phyloP scores from a whole-genome alignment of 768 basidiomycete species.

The Russula foetens region DNA sequence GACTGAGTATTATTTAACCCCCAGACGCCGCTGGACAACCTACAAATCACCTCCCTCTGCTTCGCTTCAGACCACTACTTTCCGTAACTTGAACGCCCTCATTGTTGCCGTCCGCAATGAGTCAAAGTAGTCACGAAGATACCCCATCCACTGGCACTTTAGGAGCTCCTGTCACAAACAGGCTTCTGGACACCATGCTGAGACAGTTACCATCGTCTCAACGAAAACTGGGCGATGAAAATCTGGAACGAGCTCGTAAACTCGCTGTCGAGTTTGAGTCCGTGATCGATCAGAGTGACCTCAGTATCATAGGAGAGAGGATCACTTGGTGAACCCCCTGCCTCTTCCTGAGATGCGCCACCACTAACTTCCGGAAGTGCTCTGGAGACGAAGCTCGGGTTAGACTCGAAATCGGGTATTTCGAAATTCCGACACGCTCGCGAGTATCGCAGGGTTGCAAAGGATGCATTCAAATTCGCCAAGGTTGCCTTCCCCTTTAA shows the following conservation, averaged over 20 bases:
- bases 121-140: background rate
- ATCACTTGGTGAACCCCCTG: background rate
- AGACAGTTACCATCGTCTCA: background rate
- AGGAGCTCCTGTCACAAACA: background rate
- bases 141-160: too few species aligned
- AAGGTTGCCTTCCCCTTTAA: background rate
- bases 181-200: background rate
- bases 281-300: background rate
- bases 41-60: background rate
- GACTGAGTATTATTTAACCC: background rate
- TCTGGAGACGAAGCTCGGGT: background rate
- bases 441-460: background rate
- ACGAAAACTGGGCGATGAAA: background rate
- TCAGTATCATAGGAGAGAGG: background rate
- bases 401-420: background rate
- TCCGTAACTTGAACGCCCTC: too few species aligned
- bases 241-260: background rate
- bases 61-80: background rate
- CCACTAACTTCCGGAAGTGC: background rate
- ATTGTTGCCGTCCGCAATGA: background rate
- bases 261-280: background rate
- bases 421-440: background rate
- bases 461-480: background rate
- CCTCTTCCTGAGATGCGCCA: background rate
- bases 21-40: background rate